phyloP scores from a whole-genome alignment of 345 rosid species.

The Corymbia maculata region DNA sequence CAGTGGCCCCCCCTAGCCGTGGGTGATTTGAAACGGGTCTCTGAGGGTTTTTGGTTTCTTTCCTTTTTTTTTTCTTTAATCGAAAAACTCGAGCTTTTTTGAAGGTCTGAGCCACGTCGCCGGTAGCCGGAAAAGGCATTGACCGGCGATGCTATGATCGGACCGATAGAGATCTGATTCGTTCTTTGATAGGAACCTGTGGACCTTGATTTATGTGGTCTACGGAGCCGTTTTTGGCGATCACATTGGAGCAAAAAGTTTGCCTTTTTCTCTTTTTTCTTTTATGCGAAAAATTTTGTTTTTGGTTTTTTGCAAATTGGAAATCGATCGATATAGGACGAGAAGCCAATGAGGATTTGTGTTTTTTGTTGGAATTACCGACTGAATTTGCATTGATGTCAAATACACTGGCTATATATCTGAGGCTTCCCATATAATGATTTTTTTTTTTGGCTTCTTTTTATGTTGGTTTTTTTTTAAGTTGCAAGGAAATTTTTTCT shows the following conservation, averaged over 20 bases:
- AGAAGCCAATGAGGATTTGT: slow-evolving; percentile 41
- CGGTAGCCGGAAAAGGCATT: slow-evolving; percentile 30
- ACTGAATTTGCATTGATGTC: slow-evolving; percentile 48
- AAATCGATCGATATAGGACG: not conserved
- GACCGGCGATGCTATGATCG: slow-evolving; percentile 59
- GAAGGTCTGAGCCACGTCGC: slow-evolving; percentile 48
- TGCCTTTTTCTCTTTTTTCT: not conserved
- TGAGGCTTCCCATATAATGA: slow-evolving; percentile 29
- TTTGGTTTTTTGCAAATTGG: not conserved
- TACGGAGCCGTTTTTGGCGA: slow-evolving; percentile 59
- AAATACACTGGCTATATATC: slow-evolving; percentile 21
- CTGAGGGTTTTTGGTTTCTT: slow-evolving; percentile 21
- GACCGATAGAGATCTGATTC: slow-evolving; percentile 35
- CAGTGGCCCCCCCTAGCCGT: slow-evolving; percentile 5
- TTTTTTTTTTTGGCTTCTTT: not conserved
- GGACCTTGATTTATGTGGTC: slow-evolving; percentile 18
- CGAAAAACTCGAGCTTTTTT: not conserved
- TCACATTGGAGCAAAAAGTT: slow-evolving; percentile 4
- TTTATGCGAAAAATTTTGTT: not conserved
- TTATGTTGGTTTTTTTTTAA: not conserved
- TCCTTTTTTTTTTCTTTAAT: not conserved
- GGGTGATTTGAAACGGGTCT: slow-evolving; percentile 56
- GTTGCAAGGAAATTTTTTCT: not conserved
- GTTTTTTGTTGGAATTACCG: slow-evolving; percentile 75
- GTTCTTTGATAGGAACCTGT: slow-evolving; percentile 60